Conservation (phyloP, 208 protist species). For the Endotrypanum monterogeii region DNA sequence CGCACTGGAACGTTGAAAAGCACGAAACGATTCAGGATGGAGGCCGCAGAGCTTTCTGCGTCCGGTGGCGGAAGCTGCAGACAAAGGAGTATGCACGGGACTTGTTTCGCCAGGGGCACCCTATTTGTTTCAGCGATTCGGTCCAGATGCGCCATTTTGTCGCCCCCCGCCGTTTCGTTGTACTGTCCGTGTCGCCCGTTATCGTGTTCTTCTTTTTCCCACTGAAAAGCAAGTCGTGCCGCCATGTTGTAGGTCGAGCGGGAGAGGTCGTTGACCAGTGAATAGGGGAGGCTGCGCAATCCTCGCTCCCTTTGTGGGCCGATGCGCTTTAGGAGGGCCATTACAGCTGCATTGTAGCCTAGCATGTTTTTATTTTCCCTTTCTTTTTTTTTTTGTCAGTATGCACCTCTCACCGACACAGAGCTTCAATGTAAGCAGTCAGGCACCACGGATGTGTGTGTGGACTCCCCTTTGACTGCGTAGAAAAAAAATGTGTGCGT, state of each 20-base stretch:
- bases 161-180: not conserved
- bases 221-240: not conserved
- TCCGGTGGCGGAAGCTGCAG: constrained; percentile 1
- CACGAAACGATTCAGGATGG: not conserved
- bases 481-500: not conserved
- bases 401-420: not conserved
- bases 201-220: not conserved
- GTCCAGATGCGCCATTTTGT: not conserved
- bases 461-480: not conserved
- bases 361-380: not conserved
- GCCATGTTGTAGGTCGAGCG: not conserved
- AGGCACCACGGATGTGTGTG: not conserved
- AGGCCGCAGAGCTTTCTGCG: not conserved
- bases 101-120: not conserved
- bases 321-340: constrained; percentile 6
- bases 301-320: constrained; percentile 1
- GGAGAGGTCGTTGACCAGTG: not conserved
- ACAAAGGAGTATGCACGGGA: constrained; percentile 4
- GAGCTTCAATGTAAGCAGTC: not conserved
- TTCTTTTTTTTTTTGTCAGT: not conserved
- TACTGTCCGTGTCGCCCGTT: not conserved
- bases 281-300: not conserved
- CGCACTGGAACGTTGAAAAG: constrained; percentile 7
- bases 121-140: not conserved
- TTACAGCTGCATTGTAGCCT: not conserved